Base-by-base conservation (phyloP, 495 filamentous ascomycete genomes). In the Bacidia gigantensis region DNA sequence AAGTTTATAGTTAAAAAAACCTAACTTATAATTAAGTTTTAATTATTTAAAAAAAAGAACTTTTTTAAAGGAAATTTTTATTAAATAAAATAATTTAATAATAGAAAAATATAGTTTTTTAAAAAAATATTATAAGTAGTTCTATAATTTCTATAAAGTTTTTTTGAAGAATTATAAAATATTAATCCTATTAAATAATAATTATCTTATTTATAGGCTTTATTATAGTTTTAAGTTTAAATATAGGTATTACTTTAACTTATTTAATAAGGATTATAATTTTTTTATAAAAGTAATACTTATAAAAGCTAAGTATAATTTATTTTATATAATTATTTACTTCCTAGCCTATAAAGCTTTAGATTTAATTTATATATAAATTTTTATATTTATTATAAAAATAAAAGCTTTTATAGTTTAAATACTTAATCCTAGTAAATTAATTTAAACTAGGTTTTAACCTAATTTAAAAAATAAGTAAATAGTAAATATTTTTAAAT, bases 291-390 rank as follows among this genome's bases (percentile, higher is more conserved):
- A 26, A 3, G 9, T 25, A 21, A 26, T 53, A 46, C 29, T 50
- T 50, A 49, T 40, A 50, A 53, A 49, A 26, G 48, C n/a, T 26
- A 26, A 49, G 41, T 53, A 45, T 22, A 11, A 3, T 52, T 52
- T 52, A 21, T 2, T 46, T 2, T 46, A 46, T 10, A 10, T 10
- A 39, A 39, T 10, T 49, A 26, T 32, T 49, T 22, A 11, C n/a
- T 22, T 26, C n/a, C 2, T 14, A 29, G 32, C 3, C 25, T 18
- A 17, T 11, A 26, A 26, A 14, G 7, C 23, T 49, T 22, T 7
- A 10, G 2, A 46, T 25, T 5, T 1, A 48, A 46, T 47, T 24
- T 52, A 2, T 44, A 11, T 46, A 32, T 24, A 52, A 21, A 14
- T 17, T 26, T 51, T 51, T 14, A n/a, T 49, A 5, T 18, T 22